These are phyloP conservation scores for Chalara sp. DNA, from an alignment of 2,329 filamentous ascomycete genomes.

Conservation along the genomic window DNA sequence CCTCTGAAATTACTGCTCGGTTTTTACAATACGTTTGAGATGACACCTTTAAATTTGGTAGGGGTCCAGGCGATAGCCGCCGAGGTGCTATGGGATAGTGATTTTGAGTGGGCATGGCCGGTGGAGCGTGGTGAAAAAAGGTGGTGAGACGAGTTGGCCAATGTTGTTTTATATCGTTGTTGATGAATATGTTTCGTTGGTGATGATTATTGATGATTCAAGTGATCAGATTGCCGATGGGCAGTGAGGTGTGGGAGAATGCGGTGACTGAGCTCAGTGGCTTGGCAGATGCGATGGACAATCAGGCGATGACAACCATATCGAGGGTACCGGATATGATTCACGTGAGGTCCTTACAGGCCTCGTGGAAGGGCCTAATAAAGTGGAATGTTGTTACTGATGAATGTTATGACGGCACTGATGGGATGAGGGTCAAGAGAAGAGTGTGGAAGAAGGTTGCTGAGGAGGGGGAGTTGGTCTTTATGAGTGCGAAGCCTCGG, in stretches of 20 bases:
- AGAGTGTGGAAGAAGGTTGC: constrained; percentile 23
- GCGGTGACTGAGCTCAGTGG: constrained; percentile 14
- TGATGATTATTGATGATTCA: constrained; percentile 8
- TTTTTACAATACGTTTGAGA: not conserved
- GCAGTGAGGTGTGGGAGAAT: constrained; percentile 17
- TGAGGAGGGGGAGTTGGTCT: constrained; percentile 11
- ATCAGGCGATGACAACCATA: constrained; percentile 19
- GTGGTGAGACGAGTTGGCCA: not conserved
- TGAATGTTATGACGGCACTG: constrained; percentile 8
- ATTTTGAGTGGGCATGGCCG: not conserved
- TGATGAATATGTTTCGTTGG: constrained; percentile 9
- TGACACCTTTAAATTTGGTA: not conserved
- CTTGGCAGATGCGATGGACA: constrained; percentile 16
- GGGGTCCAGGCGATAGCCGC: not conserved
- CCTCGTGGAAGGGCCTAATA: constrained; percentile 13
- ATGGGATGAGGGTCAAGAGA: constrained; percentile 12
- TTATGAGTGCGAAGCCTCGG: too few species aligned
- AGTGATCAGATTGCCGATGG: constrained; percentile 15
- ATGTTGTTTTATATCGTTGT: constrained; percentile 3
- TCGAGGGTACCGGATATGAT: constrained; percentile 26
- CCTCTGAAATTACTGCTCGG: not conserved
- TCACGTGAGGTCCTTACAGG: constrained; percentile 18
- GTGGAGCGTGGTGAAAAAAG: not conserved
- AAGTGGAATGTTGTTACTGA: constrained; percentile 20
- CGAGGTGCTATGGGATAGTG: not conserved